Percentiles rank a stretch among this genome's conserved stretches.
Conservation (phyloP, 2,329 filamentous ascomycete genomes). For the Incumbomyces lentus region DNA sequence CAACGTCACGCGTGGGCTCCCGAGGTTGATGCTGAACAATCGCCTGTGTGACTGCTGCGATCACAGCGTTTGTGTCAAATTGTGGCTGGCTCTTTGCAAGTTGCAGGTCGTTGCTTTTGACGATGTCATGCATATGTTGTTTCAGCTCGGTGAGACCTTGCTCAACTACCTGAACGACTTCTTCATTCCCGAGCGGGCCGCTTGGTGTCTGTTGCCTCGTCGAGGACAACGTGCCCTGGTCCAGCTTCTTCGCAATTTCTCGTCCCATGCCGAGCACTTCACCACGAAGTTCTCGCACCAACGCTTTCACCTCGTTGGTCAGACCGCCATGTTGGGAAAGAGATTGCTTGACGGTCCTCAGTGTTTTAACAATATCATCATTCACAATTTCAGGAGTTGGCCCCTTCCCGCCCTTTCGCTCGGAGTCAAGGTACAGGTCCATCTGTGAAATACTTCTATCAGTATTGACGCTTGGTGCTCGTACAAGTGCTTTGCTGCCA, state of each 20-base stretch:
- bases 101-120: conserved; percentile 63
- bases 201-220: conserved; percentile 39
- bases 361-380: conserved; percentile 71
- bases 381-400: conserved; percentile 44
- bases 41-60: conserved; percentile 71
- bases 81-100: conserved; percentile 55
- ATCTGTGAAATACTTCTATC: conserved; percentile 25
- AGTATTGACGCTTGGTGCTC: conserved; percentile 28
- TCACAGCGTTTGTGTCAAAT: conserved; percentile 74
- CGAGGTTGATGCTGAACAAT: conserved; percentile 52
- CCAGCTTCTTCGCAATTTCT: conserved; percentile 77
- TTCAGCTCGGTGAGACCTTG: conserved; percentile 73
- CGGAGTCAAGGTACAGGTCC: conserved; percentile 28
- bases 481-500: conserved; percentile 44
- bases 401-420: conserved; percentile 3
- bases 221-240: conserved; percentile 35
- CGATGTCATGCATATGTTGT: conserved; percentile 68
- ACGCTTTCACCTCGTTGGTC: conserved; percentile 81
- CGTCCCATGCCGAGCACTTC: conserved; percentile 92
- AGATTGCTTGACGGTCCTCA: conserved; percentile 82
- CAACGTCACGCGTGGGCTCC: conserved; percentile 41
- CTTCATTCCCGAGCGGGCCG: conserved; percentile 47
- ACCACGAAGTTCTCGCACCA: conserved; percentile 79
- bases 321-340: conserved; percentile 79
- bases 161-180: conserved; percentile 68